A percentile compares a stretch with the other conserved stretches of the same genome.
Conservation (phyloP, 2,329 filamentous ascomycete genomes). For the Aspergillus sp. region DNA sequence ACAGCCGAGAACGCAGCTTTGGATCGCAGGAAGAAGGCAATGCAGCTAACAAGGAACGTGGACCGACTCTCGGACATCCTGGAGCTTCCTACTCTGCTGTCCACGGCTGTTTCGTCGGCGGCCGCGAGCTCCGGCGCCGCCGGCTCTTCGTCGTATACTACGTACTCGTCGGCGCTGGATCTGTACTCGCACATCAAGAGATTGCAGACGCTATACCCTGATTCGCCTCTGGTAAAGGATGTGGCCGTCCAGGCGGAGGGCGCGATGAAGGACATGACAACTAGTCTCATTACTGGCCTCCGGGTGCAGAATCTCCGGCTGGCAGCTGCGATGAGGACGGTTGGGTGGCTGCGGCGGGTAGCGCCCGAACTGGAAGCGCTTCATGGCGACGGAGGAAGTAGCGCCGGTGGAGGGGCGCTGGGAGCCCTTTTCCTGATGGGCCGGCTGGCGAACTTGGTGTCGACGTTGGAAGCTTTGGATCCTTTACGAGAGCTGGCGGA, state of each 20-base stretch:
- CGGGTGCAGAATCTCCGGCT: constrained; percentile 74
- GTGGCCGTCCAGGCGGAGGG: constrained; percentile 70
- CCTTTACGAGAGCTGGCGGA: constrained; percentile 83
- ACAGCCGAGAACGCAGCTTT: constrained; percentile 60
- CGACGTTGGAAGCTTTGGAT: constrained; percentile 71
- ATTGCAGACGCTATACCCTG: constrained; percentile 70
- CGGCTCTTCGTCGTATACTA: constrained; percentile 45
- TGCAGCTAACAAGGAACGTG: constrained; percentile 75
- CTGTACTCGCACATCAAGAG: constrained; percentile 88
- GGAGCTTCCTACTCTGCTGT: constrained; percentile 76
- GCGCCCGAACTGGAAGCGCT: constrained; percentile 63
- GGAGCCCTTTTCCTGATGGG: constrained; percentile 82
- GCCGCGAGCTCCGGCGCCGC: constrained; percentile 34
- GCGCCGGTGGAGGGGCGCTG: constrained; percentile 55
- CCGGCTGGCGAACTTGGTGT: constrained; percentile 66
- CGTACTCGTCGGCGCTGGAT: constrained; percentile 83
- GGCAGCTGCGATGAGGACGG: constrained; percentile 78
- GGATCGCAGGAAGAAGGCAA: constrained; percentile 63
- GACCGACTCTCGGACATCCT: constrained; percentile 85
- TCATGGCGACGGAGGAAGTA: constrained; percentile 16
- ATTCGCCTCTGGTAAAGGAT: constrained; percentile 63
- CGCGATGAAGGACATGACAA: constrained; percentile 80
- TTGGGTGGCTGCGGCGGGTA: constrained; percentile 82
- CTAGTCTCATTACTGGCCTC: constrained; percentile 69
- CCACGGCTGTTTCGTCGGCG: constrained; percentile 53